phyloP scores from a whole-genome alignment of 2,329 filamentous ascomycete species.

The Aaosphaeria pasadenensis region DNA sequence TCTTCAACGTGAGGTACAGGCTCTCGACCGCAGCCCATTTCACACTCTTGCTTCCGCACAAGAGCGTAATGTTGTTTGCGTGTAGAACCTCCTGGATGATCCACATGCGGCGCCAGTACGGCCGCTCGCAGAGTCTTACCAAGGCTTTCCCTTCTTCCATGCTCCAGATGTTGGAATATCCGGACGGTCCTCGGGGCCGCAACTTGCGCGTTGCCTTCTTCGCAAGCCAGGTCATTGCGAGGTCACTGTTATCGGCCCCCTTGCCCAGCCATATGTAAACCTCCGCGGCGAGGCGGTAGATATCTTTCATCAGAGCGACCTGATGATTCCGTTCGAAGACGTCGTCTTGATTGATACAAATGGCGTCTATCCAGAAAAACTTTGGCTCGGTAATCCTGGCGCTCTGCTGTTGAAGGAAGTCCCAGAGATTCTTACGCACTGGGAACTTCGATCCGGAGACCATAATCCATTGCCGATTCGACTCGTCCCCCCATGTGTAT shows the following conservation, averaged over 20 bases:
- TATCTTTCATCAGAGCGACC: conserved; percentile 18
- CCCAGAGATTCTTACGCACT: not conserved
- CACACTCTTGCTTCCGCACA: too few species aligned
- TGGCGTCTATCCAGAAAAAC: too few species aligned
- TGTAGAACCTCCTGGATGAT: conserved; percentile 4
- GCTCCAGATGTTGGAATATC: conserved; percentile 1
- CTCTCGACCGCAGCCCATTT: too few species aligned
- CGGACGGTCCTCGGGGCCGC: not conserved
- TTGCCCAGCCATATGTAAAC: conserved; percentile 6
- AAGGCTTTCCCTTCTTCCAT: not conserved
- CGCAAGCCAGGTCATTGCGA: not conserved
- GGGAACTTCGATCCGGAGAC: not conserved
- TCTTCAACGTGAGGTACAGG: too few species aligned
- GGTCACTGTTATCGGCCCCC: not conserved
- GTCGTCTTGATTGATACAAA: conserved; percentile 1
- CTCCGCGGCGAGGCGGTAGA: conserved; percentile 5
- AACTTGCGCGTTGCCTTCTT: not conserved
- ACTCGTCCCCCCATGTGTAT: not conserved
- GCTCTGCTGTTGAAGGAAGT: not conserved
- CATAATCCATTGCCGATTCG: not conserved
- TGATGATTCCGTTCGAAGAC: conserved; percentile 15
- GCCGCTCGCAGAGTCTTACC: conserved; percentile 1
- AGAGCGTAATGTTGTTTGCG: not conserved
- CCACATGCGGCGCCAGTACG: conserved; percentile 4
- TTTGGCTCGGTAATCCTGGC: not conserved